Base-by-base conservation (phyloP, 257 asterid species). In the Jaltomata sinuosa region DNA sequence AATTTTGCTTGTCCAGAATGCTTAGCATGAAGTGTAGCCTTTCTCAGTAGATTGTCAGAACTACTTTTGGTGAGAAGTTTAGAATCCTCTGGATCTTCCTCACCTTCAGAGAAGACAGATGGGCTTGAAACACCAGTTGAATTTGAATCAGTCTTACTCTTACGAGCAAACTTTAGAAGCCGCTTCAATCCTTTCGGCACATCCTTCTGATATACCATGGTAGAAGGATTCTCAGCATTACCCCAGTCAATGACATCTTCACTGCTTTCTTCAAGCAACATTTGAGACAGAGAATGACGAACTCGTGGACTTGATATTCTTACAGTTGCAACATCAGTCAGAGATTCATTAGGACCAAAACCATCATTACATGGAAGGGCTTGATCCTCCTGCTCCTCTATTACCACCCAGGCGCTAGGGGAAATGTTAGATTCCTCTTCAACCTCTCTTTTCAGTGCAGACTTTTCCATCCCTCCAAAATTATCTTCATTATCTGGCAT, bases 231-330 rank as follows among this genome's bases (percentile, higher is more conserved):
- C 87, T 97, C 98, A 15, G 99, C 97, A 89, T 91, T 94, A 16
- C 99, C 98, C 99, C 98, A 97, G 79, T 93, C 99, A 71, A 85
- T 83, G 10, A 85, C 87, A 87, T 97, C 99, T 88, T 95, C 99
- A 79, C 93, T 91, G 89, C 89, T 93, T 92, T 97, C 99, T 84
- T 97, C 94, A 71, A 94, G 97, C 89, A 97, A 95, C 99, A 97
- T 97, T 87, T 97, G 99, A 52, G 99, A 97, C 49, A 97, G 93
- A 81, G 99, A 97, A 84, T 97, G 97, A 57, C 98, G 99, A 81
- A 94, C 93, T 61, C 99, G 94, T 81, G 99, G 94, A 86, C 95
- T 97, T 61, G 97, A 88, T 25, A 79, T 88, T 80, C 85, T 90
- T 76, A 84, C 90, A 32, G 94, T 93, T 25, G 89, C 87, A 72